phyloP scores from a whole-genome alignment of 148 eudicot species.

The Gaultheria prostrata region DNA sequence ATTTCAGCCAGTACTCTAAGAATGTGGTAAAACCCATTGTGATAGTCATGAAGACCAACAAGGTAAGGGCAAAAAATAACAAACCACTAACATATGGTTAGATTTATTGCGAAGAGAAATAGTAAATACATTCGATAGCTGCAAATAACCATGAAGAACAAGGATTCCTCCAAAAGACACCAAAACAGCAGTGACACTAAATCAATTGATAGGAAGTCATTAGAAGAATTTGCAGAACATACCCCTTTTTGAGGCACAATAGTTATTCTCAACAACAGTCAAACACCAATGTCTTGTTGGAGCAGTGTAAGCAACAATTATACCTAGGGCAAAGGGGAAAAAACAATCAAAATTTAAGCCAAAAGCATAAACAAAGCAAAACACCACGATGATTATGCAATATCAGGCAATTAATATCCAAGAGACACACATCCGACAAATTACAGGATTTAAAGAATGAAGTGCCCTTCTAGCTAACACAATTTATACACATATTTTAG shows the following conservation, averaged over 20 bases:
- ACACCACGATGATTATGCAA: background rate
- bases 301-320: slow-evolving; percentile 70
- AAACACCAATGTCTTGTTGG: slow-evolving; percentile 80
- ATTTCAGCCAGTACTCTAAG: background rate
- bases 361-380: slow-evolving; percentile 8
- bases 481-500: background rate
- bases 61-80: background rate
- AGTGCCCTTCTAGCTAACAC: background rate
- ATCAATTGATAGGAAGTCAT: background rate
- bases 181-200: background rate
- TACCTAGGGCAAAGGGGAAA: slow-evolving; percentile 46
- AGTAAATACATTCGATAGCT: background rate
- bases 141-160: background rate
- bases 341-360: background rate
- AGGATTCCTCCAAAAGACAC: background rate
- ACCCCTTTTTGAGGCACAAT: slow-evolving; percentile 89
- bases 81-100: background rate
- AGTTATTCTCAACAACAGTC: slow-evolving; percentile 83
- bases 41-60: background rate
- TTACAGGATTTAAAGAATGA: slow-evolving; percentile 1
- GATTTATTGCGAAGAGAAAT: background rate
- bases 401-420: background rate
- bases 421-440: background rate
- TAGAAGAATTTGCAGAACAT: slow-evolving; percentile 20
- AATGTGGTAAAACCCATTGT: background rate